Percentiles rank a stretch among this genome's conserved stretches.
These are phyloP conservation scores for Solioccasus polychromus DNA, from an alignment of 768 basidiomycete genomes.

Conservation along the genomic window DNA sequence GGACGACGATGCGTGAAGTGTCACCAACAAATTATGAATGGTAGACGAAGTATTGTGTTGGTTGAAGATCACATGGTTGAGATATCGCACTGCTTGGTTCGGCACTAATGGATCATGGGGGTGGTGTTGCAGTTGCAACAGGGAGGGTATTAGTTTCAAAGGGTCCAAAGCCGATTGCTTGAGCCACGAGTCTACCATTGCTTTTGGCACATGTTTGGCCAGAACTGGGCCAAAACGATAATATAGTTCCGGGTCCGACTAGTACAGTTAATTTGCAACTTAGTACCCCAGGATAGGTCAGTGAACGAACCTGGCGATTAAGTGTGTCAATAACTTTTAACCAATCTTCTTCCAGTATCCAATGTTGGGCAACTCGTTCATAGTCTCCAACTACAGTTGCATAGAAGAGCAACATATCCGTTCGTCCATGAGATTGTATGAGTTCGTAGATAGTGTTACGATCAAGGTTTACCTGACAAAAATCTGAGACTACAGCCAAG, in stretches of 20 bases:
- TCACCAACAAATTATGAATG: constrained; percentile 91
- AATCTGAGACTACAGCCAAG: neutral
- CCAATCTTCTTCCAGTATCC: constrained; percentile 93
- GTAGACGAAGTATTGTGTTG: constrained; percentile 78
- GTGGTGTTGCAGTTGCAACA: constrained; percentile 75
- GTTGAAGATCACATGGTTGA: constrained; percentile 81
- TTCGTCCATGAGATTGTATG: constrained; percentile 89
- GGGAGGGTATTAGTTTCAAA: constrained; percentile 81
- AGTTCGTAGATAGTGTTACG: constrained; percentile 86
- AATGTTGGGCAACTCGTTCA: constrained; percentile 85
- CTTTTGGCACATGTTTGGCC: constrained; percentile 81
- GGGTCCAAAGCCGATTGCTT: constrained; percentile 79
- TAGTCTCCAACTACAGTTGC: constrained; percentile 80
- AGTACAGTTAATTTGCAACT: constrained; percentile 6
- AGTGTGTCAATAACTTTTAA: constrained; percentile 84
- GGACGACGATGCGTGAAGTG: constrained; percentile 67
- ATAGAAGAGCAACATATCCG: constrained; percentile 88
- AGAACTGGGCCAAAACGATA: constrained; percentile 91
- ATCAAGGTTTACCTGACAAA: constrained; percentile 75
- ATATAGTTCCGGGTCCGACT: constrained; percentile 87
- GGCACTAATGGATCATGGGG: constrained; percentile 69
- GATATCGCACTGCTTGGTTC: constrained; percentile 88
- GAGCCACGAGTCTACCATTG: constrained; percentile 91
- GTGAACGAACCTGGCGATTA: constrained; percentile 68
- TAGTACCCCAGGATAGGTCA: neutral